A percentile compares a stretch with the other conserved stretches of the same genome.
Evolutionary conservation across 2,329 filamentous ascomycete species (phyloP).

Genomic region (Chalara sp.): DNA sequence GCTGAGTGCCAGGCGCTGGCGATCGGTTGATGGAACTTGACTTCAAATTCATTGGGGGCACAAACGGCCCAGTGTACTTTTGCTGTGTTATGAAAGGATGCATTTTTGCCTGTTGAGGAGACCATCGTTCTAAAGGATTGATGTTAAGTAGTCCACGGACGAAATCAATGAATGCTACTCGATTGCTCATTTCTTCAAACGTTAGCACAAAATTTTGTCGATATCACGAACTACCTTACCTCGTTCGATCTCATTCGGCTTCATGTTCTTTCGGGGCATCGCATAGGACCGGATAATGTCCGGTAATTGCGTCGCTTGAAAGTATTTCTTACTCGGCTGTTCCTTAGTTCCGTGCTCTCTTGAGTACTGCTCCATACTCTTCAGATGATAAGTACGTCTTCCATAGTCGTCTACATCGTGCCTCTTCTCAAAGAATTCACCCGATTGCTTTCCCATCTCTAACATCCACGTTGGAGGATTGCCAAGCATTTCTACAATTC

Average conservation of each 20-base stretch:
- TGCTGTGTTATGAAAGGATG: conserved; percentile 98
- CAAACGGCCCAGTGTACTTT: conserved; percentile 93
- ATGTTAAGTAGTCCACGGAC: conserved; percentile 88
- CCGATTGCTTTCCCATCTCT: conserved; percentile 95
- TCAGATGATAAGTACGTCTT: conserved; percentile 81
- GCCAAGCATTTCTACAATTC: conserved; percentile 97
- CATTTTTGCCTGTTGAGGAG: conserved; percentile 91
- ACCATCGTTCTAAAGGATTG: conserved; percentile 95
- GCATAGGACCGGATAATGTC: conserved; percentile 98
- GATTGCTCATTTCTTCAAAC: conserved; percentile 88
- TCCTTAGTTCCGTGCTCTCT: conserved; percentile 94
- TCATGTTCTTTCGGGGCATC: conserved; percentile 99
- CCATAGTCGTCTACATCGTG: conserved; percentile 82
- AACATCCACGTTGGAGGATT: conserved; percentile 98
- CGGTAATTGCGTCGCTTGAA: conserved; percentile 85
- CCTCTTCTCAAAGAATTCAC: conserved; percentile 92
- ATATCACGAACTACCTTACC: conserved; percentile 47
- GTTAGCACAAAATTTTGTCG: too few relatives aligned
- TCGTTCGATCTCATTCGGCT: conserved; percentile 90
- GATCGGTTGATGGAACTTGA: conserved; percentile 78
- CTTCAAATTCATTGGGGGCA: conserved; percentile 95
- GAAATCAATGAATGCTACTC: conserved; percentile 96
- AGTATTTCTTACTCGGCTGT: conserved; percentile 99
- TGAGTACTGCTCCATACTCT: conserved; percentile 97
- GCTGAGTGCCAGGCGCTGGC: conserved; percentile 85